Evolutionary conservation across 768 basidiomycete genomes (phyloP).

Genomic region (Trametes maxima): DNA sequence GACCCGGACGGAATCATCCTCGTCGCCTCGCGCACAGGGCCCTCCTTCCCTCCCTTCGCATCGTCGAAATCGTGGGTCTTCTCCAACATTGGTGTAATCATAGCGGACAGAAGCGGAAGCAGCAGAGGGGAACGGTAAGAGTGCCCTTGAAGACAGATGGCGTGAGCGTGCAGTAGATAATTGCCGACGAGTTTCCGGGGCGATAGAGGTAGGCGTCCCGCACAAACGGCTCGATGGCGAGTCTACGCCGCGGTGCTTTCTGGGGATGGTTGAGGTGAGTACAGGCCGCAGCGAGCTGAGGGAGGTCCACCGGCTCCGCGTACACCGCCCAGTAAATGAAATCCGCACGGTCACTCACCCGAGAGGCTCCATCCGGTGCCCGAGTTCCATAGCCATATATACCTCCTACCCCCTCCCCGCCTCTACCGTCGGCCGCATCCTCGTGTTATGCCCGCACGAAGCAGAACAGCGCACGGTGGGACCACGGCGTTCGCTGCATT

Average conservation of each 20-base stretch:
- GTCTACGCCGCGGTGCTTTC: conserved; percentile 5
- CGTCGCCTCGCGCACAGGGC: not conserved
- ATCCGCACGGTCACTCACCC: too few relatives aligned
- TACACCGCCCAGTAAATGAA: too few relatives aligned
- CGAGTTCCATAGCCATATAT: too few relatives aligned
- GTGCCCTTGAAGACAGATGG: not conserved
- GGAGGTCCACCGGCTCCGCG: too few relatives aligned
- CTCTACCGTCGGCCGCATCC: too few relatives aligned
- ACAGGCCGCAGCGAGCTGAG: not conserved
- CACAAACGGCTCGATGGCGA: not conserved
- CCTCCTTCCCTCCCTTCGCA: not conserved
- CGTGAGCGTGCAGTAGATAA: not conserved
- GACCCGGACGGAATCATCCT: not conserved
- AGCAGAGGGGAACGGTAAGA: not conserved
- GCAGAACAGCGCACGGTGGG: too few relatives aligned
- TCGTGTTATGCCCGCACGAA: too few relatives aligned
- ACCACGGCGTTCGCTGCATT: too few relatives aligned
- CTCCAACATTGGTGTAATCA: not conserved
- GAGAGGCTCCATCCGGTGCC: too few relatives aligned
- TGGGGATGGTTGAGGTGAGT: conserved; percentile 7
- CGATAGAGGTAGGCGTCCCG: not conserved
- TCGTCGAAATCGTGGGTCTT: conserved; percentile 12
- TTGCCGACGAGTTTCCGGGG: not conserved
- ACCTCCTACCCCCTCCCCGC: too few relatives aligned
- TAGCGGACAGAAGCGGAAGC: not conserved